Evolutionary conservation across 805 yeast genomes (phyloP), one percentile per base, ranked within the genome.

Genomic region (Myxozyma geophila): DNA sequence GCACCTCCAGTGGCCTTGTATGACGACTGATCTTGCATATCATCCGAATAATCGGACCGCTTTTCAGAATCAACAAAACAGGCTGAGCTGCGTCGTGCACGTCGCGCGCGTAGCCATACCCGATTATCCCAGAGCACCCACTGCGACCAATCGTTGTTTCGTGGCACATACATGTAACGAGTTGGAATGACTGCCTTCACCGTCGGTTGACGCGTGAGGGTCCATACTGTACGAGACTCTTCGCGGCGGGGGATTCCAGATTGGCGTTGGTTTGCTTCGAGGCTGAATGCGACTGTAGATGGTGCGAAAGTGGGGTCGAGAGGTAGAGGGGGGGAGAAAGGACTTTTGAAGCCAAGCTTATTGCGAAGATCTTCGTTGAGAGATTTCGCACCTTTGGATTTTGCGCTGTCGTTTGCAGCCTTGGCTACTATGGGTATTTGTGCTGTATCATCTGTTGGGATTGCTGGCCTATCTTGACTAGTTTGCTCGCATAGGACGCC

Each of bases 121-220:
- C 64, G 49, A 21, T 43, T 23, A 35, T 60, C 64, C 64, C 64
- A 60, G 7, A 60, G 43, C 44, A 12, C 39, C 61, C 61, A 56
- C 15, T 23, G 36, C 13, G 64, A 60, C 64, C 64, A 60, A 2
- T 36, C 33, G n/a, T 44, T 44, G 39, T 37, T 39, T n/a, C 7
- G 13, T 2, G 60, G 54, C 2, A 57, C 55, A 7, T 35, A 6
- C 13, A 57, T 13, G 33, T 39, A 48, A 9, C 43, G 41, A 12
- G 36, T 15, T 17, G 54, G 47, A 17, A 49, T 12, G 7, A 40
- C 28, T 2, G 48, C 4, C 17, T 33, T 46, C 19, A 17, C 23
- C 17, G 35, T 48, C 7, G 46, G 48, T 49, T 57, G 60, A 35
- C 60, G 60, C 40, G 39, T 57, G 15, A 57, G 8, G 7, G 43